phyloP scores from a whole-genome alignment of 2,329 filamentous ascomycete species.

The Alternaria triticina region DNA sequence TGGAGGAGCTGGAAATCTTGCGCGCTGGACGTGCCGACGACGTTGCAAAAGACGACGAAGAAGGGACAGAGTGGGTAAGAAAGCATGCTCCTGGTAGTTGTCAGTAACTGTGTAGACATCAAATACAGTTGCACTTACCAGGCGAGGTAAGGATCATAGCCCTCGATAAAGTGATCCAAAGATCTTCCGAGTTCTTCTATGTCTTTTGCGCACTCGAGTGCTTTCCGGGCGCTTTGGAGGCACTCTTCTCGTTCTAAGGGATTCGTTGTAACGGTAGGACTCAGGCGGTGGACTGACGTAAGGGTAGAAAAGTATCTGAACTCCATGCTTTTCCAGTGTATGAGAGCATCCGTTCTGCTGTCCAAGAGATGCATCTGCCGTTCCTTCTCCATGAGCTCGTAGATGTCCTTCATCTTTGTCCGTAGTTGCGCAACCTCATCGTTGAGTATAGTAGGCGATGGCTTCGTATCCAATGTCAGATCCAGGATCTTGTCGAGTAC shows the following conservation, averaged over 20 bases:
- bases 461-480: conserved; percentile 28
- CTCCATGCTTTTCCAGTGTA: conserved; percentile 42
- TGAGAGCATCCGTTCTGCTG: conserved; percentile 27
- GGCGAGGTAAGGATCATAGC: conserved; percentile 38
- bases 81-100: conserved; percentile 34
- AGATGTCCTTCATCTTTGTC: conserved; percentile 30
- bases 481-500: conserved; percentile 39
- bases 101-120: conserved; percentile 9
- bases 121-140: conserved; percentile 22
- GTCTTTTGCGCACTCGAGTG: conserved; percentile 36
- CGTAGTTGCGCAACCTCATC: conserved; percentile 31
- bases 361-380: conserved; percentile 25
- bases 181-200: conserved; percentile 32
- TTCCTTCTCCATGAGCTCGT: conserved; percentile 27
- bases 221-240: conserved; percentile 37
- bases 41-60: conserved; percentile 47
- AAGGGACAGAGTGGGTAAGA: conserved; percentile 44
- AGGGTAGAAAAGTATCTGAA: conserved; percentile 44
- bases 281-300: conserved; percentile 40
- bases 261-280: conserved; percentile 37
- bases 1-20: conserved; percentile 40
- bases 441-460: conserved; percentile 16
- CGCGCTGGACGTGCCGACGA: conserved; percentile 42
- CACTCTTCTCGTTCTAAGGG: conserved; percentile 39
- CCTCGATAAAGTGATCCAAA: conserved; percentile 37